Evolutionary conservation across 2,329 filamentous ascomycete species (phyloP), one percentile per base, ranked within the genome.

Genomic region (Coccinonectria pachysandricola): DNA sequence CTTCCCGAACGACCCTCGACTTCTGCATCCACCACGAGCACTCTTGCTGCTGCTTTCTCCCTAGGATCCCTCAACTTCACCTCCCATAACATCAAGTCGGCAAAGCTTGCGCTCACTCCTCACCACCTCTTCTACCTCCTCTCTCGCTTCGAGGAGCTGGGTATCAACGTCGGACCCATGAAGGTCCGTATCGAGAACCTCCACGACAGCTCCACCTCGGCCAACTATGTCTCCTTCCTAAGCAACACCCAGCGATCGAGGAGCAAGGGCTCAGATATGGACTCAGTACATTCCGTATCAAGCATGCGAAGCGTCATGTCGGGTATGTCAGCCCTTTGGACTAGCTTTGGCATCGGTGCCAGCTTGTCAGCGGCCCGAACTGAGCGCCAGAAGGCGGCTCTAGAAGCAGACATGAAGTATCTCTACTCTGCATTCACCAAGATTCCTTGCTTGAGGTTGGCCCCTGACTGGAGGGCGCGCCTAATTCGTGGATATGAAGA

Each of bases 381-480:
- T 18, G 91, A 95, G 56, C 86, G 85, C 50, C 85, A 91, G 53
- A 93, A 92, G 56, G 79, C 79, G 31, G 80, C 84, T 22, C 59
- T 91, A 30, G 77, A 91, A 50, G 75, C 80, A 31, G 91, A 98
- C 52, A 62, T 95, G 42, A 95, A 88, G 54, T 96, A 98, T 53
- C 67, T 98, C 17, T 98, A 95, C 60, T 96, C 91, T 21, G 85
- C 91, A 31, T 98, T 96, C 52, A 98, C 91, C 48, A 98, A 96
- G 60, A 93, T 98, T 21, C 91, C 91, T 0, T 94, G 84, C 49
- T 64, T 98, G 37, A 77, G 80, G 38, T 65, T 98, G 29, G 78
- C 87, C 15, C 87, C 87, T n/a, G 91, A 98, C 55, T 87, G 86
- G 64, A 82, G 85, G 41, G 87, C 88, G 24, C 78, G 81, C 27